These are phyloP conservation scores for Adansonia madagascariensis DNA, from an alignment of 441 rosid species.

Conservation along the genomic window DNA sequence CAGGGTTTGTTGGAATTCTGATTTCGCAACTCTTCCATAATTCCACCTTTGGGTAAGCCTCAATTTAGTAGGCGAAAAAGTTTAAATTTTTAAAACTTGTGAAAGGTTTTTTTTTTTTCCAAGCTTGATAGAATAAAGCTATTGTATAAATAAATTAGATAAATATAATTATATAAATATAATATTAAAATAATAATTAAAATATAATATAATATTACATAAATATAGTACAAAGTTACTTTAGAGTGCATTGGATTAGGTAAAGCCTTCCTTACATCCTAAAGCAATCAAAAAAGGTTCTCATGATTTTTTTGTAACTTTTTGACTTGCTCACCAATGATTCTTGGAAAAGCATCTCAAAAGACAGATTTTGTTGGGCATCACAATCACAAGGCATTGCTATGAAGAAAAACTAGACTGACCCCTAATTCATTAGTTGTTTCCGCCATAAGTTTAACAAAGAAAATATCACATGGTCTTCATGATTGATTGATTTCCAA, in stretches of 20 bases:
- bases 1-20: no score
- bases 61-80: no score
- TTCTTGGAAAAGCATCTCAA: constrained; percentile 22
- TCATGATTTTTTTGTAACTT: neutral
- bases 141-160: no score
- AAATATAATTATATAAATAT: no score
- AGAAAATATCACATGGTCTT: neutral
- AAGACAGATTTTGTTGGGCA: constrained; percentile 19
- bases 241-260: neutral
- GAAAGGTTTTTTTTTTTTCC: neutral
- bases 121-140: neutral
- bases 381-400: constrained; percentile 23
- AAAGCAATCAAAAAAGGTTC: neutral
- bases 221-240: neutral
- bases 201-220: no score
- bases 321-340: constrained; percentile 29
- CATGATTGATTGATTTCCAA: constrained; percentile 12
- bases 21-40: no score
- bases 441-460: neutral
- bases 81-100: neutral
- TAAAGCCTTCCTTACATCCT: neutral
- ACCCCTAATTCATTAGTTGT: neutral
- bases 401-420: neutral
- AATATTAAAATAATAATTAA: no score
- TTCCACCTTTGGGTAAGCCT: no score